These are phyloP conservation scores for Umbelopsis sp. DNA, from an alignment of 192 early-diverging fungal species.

Conservation along the genomic window DNA sequence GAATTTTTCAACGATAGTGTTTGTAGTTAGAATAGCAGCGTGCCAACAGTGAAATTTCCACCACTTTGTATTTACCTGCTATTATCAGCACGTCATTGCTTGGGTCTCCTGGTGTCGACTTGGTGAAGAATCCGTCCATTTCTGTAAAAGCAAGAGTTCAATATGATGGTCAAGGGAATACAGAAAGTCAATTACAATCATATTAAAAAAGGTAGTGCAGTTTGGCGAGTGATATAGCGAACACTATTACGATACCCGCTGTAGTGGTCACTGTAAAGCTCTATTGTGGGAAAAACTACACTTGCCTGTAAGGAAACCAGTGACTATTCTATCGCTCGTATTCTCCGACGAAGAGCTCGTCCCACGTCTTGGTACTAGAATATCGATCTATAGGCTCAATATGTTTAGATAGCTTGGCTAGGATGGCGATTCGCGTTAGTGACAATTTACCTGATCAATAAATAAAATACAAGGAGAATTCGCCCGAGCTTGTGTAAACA, in stretches of 20 bases:
- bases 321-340: conserved; percentile 86
- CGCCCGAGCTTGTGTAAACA: conserved; percentile 83
- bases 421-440: neutral
- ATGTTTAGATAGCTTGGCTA: conserved; percentile 6
- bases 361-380: conserved; percentile 76
- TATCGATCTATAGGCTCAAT: conserved; percentile 65
- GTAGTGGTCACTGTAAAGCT: neutral
- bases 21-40: too few relatives aligned
- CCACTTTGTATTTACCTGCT: conserved; percentile 72
- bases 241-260: too few relatives aligned
- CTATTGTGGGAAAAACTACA: neutral
- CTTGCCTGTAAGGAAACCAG: conserved; percentile 76
- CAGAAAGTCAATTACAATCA: too few relatives aligned
- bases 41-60: too few relatives aligned
- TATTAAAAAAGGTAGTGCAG: too few relatives aligned
- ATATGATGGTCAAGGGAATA: too few relatives aligned
- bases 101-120: conserved; percentile 21
- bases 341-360: conserved; percentile 73
- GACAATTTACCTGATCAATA: conserved; percentile 77
- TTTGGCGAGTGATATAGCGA: too few relatives aligned
- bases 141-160: conserved; percentile 56
- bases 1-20: too few relatives aligned
- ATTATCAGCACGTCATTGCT: conserved; percentile 67
- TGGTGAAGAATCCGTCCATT: conserved; percentile 74
- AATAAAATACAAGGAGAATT: conserved; percentile 89